Conservation (phyloP, 345 rosid species). For the Populus tremula region DNA sequence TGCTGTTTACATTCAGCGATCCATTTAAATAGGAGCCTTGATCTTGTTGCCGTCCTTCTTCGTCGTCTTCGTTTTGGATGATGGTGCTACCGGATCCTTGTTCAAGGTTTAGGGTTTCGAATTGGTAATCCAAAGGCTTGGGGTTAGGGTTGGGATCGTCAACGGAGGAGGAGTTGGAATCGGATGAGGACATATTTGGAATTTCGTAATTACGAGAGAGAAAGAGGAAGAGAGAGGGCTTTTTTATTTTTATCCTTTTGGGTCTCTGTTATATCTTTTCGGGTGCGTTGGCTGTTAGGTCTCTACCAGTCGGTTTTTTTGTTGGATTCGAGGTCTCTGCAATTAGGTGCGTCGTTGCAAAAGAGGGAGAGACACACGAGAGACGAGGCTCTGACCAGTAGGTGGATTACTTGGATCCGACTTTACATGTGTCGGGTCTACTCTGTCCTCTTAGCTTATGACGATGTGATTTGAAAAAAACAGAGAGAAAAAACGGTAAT, state of each 20-base stretch:
- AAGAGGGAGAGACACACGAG: background rate
- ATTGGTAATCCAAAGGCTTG: slow-evolving; percentile 14
- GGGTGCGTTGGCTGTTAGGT: background rate
- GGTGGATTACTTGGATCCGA: background rate
- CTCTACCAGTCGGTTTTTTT: background rate
- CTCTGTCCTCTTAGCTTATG: no score
- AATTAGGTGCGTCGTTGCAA: background rate
- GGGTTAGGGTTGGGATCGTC: slow-evolving; percentile 14
- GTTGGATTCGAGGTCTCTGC: background rate
- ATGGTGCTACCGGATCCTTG: background rate
- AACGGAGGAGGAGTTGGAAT: slow-evolving; percentile 6
- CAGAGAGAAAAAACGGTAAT: no score
- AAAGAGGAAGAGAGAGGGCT: background rate
- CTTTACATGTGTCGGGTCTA: background rate
- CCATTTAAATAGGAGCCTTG: slow-evolving; percentile 4
- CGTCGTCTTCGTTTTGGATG: background rate
- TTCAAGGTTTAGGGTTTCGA: slow-evolving; percentile 14
- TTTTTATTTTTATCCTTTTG: background rate
- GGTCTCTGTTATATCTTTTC: background rate
- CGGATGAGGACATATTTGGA: slow-evolving; percentile 18
- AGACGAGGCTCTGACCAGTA: slow-evolving; percentile 2
- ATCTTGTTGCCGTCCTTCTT: background rate
- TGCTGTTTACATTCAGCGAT: slow-evolving; percentile 1
- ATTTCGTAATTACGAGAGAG: background rate
- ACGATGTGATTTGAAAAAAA: no score